Base-by-base conservation (phyloP, 352 stramenopile genomes). In the Globisporangium polare region DNA sequence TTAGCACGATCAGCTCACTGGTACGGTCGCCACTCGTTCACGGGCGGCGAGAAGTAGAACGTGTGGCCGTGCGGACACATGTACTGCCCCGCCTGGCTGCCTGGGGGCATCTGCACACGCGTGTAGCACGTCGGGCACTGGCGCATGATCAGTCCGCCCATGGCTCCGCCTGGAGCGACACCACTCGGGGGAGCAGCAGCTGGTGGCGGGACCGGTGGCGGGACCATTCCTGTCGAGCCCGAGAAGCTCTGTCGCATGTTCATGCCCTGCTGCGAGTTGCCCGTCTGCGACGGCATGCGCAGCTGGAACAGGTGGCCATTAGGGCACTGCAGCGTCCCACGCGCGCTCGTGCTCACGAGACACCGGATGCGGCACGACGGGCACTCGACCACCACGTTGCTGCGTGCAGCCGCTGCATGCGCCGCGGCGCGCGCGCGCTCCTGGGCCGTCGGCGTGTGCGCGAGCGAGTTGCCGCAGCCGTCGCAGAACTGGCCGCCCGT, bases 61-160 rank as follows among this genome's bases (percentile, higher is more conserved):
- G 86, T 95, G 68, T 95, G 86, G 3, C 86, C 86, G 53, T 93
- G 78, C 0, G 86, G 86, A 79, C 86, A 95, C 83, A 95, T 93
- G 75, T 93, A 95, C 73, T 95, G 86, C 27, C 86, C 86, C 5
- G 86, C 80, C 63, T 92, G 86, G 39, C 82, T 92, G 18, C 83
- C 83, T 15, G 84, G 83, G 1, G 86, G 86, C 86, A 95, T 95
- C 61, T 95, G 86, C 57, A 95, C 86, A 53, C 84, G 86, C 60
- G 86, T 95, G 67, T 89, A 90, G 74, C 86, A 95, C 53, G 86
- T 93, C 51, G 86, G 83, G 46, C 86, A 95, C 74, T 92, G 82
- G 7, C 86, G 80, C 86, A 95, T 95, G 53, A 93, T 75, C 2
- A 83, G 71, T 43, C 83, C 58, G 50, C 50, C 29, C 18, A 45